Percentiles rank a stretch among this genome's conserved stretches.
These are phyloP conservation scores for Penicilliopsis zonata DNA, from an alignment of 495 filamentous ascomycete genomes.

Conservation along the genomic window DNA sequence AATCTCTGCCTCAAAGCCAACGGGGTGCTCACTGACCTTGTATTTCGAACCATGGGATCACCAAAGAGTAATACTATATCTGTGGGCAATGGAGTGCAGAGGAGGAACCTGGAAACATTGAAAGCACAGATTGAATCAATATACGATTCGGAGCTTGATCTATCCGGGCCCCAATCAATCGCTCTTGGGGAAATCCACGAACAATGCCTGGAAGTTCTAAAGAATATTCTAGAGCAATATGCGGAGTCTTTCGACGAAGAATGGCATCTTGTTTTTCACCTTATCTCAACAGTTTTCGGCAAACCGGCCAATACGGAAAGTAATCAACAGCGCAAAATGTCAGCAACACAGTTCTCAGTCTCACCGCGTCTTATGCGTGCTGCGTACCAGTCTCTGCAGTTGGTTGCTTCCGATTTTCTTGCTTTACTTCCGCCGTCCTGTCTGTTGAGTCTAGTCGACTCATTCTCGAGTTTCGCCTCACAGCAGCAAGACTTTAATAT, in stretches of 20 bases:
- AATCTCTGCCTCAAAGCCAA: conserved; percentile 60
- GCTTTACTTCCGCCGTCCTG: conserved; percentile 64
- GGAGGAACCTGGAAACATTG: conserved; percentile 59
- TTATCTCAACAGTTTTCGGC: conserved; percentile 75
- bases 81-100: conserved; percentile 44
- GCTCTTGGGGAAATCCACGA: conserved; percentile 74
- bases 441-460: conserved; percentile 74
- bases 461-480: conserved; percentile 73
- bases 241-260: conserved; percentile 71
- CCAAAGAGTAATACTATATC: conserved; percentile 14
- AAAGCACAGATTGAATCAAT: conserved; percentile 39
- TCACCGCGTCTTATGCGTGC: conserved; percentile 68
- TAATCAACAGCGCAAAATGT: conserved; percentile 16
- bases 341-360: conserved; percentile 27
- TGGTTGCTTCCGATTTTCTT: conserved; percentile 91
- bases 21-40: conserved; percentile 59
- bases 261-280: conserved; percentile 75
- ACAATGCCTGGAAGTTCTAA: conserved; percentile 67
- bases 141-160: conserved; percentile 23
- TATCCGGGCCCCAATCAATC: conserved; percentile 17
- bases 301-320: conserved; percentile 11
- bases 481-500: conserved; percentile 92
- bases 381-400: conserved; percentile 77
- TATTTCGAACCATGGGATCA: conserved; percentile 39
- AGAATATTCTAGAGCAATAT: conserved; percentile 74